These are phyloP conservation scores for Rubia peregrina DNA, from an alignment of 305 asterid species.

Conservation along the genomic window DNA sequence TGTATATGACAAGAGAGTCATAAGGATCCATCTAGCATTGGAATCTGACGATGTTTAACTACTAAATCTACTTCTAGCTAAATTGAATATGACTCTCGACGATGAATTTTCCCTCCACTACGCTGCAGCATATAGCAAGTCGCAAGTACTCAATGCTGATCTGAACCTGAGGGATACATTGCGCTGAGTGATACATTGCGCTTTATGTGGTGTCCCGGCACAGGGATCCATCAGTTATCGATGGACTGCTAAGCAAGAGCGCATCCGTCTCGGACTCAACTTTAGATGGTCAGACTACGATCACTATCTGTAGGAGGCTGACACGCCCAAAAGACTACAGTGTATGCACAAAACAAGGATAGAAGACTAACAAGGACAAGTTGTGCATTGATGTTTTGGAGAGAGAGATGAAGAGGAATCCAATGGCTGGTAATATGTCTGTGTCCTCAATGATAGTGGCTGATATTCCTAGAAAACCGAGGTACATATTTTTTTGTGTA, in stretches of 20 bases:
- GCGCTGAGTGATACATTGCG: constrained; percentile 61
- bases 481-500: constrained; percentile 29
- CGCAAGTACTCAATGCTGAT: constrained; percentile 48
- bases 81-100: constrained; percentile 63
- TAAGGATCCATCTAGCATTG: constrained; percentile 60
- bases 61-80: constrained; percentile 50
- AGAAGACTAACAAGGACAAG: constrained; percentile 56
- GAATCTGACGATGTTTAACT: constrained; percentile 73
- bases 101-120: constrained; percentile 70
- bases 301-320: constrained; percentile 58
- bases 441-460: constrained; percentile 52
- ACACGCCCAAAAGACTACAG: constrained; percentile 71
- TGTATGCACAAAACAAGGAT: constrained; percentile 46
- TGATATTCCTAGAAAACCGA: constrained; percentile 71
- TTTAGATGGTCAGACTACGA: constrained; percentile 53
- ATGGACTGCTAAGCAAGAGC: constrained; percentile 43
- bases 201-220: constrained; percentile 81
- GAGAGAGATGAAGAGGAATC: constrained; percentile 60
- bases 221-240: constrained; percentile 54
- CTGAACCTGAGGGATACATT: constrained; percentile 62
- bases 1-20: constrained; percentile 38
- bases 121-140: constrained; percentile 70
- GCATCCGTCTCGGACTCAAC: constrained; percentile 56
- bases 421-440: constrained; percentile 43
- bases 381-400: constrained; percentile 67